phyloP scores from a whole-genome alignment of 257 asterid genomes.

The Osmanthus fragrans region DNA sequence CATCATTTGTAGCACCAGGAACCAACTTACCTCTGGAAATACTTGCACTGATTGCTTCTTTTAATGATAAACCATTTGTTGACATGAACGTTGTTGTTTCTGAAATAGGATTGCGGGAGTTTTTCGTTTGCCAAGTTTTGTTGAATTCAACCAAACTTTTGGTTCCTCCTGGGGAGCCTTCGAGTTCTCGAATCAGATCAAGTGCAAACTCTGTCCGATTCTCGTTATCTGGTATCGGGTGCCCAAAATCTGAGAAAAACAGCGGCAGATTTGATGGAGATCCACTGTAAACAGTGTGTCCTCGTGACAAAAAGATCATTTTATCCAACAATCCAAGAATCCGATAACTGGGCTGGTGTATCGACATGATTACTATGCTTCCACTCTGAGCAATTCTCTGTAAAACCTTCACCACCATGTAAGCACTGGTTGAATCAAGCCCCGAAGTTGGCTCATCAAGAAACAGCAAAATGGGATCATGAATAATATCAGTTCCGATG shows the following conservation, averaged over 20 bases:
- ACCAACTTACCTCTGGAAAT: constrained; percentile 48
- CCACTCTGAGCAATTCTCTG: constrained; percentile 51
- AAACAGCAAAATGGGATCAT: constrained; percentile 46
- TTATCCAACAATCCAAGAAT: constrained; percentile 40
- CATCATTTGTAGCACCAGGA: constrained; percentile 33
- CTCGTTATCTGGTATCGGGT: constrained; percentile 41
- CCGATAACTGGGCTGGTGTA: constrained; percentile 52
- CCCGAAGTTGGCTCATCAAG: constrained; percentile 59
- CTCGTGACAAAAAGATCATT: constrained; percentile 38
- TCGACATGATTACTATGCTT: constrained; percentile 48
- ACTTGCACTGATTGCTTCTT: constrained; percentile 42
- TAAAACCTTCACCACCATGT: constrained; percentile 48
- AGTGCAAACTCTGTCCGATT: constrained; percentile 41
- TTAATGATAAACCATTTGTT: constrained; percentile 18
- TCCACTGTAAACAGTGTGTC: constrained; percentile 41
- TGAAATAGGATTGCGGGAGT: not conserved
- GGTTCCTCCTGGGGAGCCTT: constrained; percentile 33
- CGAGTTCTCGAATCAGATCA: constrained; percentile 45
- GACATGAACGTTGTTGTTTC: not conserved
- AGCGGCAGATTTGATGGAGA: constrained; percentile 30
- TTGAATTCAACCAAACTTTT: constrained; percentile 40
- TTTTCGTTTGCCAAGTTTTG: constrained; percentile 27
- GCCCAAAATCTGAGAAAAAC: constrained; percentile 41
- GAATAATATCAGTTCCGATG: constrained; percentile 48
- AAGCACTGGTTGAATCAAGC: constrained; percentile 52